These are phyloP conservation scores for Luffa acutangula DNA, from an alignment of 306 rosid species.

Conservation along the genomic window DNA sequence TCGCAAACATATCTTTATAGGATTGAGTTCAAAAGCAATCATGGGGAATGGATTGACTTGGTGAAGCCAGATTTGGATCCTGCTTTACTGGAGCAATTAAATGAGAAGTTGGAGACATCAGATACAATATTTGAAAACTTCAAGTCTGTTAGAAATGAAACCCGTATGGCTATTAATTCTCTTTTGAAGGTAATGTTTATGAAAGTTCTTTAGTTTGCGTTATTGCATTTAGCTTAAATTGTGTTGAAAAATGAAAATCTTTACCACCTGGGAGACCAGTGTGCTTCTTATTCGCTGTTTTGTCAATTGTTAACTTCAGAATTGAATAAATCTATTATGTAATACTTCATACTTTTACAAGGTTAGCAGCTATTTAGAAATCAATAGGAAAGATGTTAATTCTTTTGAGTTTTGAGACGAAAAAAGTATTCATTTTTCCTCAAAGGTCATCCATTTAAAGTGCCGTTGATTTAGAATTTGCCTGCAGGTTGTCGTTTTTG, in stretches of 20 bases:
- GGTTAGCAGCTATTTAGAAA: neutral
- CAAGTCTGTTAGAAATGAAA: conserved; percentile 59
- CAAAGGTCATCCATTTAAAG: neutral
- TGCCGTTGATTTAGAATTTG: neutral
- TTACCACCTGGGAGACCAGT: neutral
- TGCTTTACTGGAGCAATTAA: conserved; percentile 36
- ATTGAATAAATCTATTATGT: neutral
- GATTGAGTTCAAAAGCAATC: conserved; percentile 53
- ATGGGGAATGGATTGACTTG: conserved; percentile 57
- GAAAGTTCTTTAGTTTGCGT: neutral
- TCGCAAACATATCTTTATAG: conserved; percentile 21
- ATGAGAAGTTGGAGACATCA: conserved; percentile 33
- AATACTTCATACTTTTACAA: neutral
- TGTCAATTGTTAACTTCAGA: neutral
- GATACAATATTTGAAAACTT: conserved; percentile 47
- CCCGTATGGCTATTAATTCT: conserved; percentile 51
- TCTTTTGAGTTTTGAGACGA: neutral
- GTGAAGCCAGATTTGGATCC: conserved; percentile 68
- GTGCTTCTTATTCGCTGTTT: neutral
- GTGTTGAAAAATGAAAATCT: neutral
- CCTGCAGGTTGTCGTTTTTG: neutral
- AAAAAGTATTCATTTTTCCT: neutral
- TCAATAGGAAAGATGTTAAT: neutral
- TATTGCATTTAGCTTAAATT: neutral
- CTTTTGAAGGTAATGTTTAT: conserved; percentile 64